Evolutionary conservation across 306 rosid genomes (phyloP).

Genomic region (Pueraria montana): DNA sequence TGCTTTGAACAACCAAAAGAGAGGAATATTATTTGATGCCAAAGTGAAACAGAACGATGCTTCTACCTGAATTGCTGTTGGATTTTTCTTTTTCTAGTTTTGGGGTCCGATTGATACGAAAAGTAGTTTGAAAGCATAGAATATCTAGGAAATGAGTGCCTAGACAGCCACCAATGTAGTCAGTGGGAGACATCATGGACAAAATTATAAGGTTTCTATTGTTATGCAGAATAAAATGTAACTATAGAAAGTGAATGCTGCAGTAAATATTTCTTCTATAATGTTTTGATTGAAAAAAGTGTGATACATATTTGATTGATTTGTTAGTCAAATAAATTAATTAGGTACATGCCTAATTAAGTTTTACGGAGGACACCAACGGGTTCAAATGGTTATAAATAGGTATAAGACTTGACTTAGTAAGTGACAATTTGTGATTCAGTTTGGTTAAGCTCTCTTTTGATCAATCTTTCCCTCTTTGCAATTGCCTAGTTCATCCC

Average conservation of each 20-base stretch:
- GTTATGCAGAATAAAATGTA: neutral
- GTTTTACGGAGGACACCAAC: neutral
- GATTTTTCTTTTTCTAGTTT: neutral
- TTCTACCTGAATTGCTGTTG: slow-evolving; percentile 25
- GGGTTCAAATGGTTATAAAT: neutral
- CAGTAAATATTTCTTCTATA: neutral
- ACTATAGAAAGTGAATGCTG: neutral
- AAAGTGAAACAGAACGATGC: slow-evolving; percentile 41
- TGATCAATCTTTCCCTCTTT: slow-evolving; percentile 1
- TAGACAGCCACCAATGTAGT: slow-evolving; percentile 18
- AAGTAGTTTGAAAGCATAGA: slow-evolving; percentile 26
- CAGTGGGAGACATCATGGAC: slow-evolving; percentile 2
- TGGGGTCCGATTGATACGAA: neutral
- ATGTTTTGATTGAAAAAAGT: neutral
- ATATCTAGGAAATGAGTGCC: slow-evolving; percentile 9
- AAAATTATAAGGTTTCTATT: neutral
- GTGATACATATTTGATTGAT: neutral
- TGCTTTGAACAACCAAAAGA: slow-evolving; percentile 12
- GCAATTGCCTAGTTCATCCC: neutral
- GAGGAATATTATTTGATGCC: slow-evolving; percentile 39
- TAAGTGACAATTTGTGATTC: neutral
- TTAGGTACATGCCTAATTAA: neutral
- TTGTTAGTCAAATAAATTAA: slow-evolving; percentile 26
- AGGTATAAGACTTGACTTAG: neutral
- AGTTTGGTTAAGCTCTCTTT: neutral